phyloP scores from a whole-genome alignment of 805 yeast species.

The Yarrowia osloensis region DNA sequence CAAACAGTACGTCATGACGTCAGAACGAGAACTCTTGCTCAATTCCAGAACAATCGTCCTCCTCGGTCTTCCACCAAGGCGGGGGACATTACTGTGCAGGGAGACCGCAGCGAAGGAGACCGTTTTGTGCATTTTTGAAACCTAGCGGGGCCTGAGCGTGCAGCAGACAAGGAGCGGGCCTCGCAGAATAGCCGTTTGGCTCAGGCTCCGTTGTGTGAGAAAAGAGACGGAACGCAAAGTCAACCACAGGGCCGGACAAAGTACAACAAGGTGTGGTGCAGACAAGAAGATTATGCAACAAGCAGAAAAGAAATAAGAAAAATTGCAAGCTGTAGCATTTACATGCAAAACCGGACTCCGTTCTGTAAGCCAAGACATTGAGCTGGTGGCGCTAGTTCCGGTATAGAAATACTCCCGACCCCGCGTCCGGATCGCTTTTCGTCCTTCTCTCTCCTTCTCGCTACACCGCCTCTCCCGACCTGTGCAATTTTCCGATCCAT shows the following conservation, averaged over 20 bases:
- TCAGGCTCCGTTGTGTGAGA: background rate
- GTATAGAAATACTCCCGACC: too few species aligned
- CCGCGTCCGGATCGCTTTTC: background rate
- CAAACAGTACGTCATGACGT: too few species aligned
- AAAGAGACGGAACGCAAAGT: background rate
- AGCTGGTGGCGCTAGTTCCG: too few species aligned
- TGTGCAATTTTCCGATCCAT: constrained; percentile 2
- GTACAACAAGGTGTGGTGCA: too few species aligned
- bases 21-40: too few species aligned
- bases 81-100: constrained; percentile 10
- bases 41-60: too few species aligned
- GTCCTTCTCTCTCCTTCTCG: background rate
- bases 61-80: background rate
- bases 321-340: background rate
- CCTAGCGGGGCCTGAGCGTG: background rate
- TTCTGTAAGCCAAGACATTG: background rate
- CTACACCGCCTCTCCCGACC: background rate
- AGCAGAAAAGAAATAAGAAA: background rate
- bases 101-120: constrained; percentile 10
- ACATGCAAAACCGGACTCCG: background rate
- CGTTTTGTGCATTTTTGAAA: constrained; percentile 9
- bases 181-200: background rate
- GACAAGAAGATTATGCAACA: background rate
- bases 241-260: too few species aligned
- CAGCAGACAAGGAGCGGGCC: background rate